A percentile compares a stretch with the other conserved stretches of the same genome.
phyloP scores from a whole-genome alignment of 2,329 filamentous ascomycete genomes.

The Trichoderma lentiforme region DNA sequence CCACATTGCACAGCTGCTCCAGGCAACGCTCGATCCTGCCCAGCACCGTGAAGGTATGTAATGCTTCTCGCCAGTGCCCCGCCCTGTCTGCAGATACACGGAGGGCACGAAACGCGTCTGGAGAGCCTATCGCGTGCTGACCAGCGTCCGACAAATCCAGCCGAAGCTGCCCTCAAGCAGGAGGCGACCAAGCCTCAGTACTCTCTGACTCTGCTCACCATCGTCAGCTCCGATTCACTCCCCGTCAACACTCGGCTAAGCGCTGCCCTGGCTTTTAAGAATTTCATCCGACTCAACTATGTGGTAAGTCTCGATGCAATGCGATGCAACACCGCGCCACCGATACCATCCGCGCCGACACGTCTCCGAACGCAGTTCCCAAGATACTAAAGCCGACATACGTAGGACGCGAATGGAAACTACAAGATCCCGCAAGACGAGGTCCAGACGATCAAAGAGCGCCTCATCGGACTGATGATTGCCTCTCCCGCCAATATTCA shows the following conservation, averaged over 20 bases:
- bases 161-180: slow-evolving; percentile 73
- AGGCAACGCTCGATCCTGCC: slow-evolving; percentile 83
- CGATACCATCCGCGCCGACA: not conserved
- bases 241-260: slow-evolving; percentile 79
- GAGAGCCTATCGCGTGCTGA: slow-evolving; percentile 29
- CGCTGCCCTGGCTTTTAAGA: slow-evolving; percentile 94
- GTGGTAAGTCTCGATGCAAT: slow-evolving; percentile 56
- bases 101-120: not conserved
- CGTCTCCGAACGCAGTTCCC: not conserved
- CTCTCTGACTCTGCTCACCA: slow-evolving; percentile 82
- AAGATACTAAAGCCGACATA: slow-evolving; percentile 2
- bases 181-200: slow-evolving; percentile 84
- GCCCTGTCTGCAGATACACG: not conserved
- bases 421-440: slow-evolving; percentile 84
- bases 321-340: slow-evolving; percentile 29
- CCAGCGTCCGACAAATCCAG: slow-evolving; percentile 50
- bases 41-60: slow-evolving; percentile 82
- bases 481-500: slow-evolving; percentile 83
- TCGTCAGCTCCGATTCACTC: slow-evolving; percentile 72
- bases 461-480: slow-evolving; percentile 96
- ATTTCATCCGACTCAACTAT: slow-evolving; percentile 94
- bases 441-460: slow-evolving; percentile 86
- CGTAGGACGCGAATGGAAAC: slow-evolving; percentile 83
- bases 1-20: slow-evolving; percentile 74
- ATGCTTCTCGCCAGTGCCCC: slow-evolving; percentile 29